phyloP scores from a whole-genome alignment of 1,284 basidiomycete species.

The Porodaedalea pini region DNA sequence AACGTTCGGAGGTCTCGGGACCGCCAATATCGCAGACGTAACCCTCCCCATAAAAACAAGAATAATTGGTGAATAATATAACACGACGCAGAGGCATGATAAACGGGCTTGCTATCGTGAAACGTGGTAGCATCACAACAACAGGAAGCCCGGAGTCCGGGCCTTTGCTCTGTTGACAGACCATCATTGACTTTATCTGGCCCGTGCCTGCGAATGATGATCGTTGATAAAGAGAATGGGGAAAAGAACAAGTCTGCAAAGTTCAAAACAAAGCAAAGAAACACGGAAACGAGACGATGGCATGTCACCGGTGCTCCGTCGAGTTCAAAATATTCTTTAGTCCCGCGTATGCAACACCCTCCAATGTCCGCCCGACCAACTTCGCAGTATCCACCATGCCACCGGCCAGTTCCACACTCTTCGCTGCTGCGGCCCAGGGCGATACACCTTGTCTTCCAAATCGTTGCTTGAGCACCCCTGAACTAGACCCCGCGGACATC shows the following conservation, averaged over 20 bases:
- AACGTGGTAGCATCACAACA: background rate
- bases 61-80: background rate
- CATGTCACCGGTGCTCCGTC: constrained; percentile 5
- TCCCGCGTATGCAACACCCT: constrained; percentile 18
- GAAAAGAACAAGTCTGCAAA: background rate
- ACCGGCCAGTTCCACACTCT: constrained; percentile 35
- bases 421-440: constrained; percentile 34
- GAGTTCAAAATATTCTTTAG: constrained; percentile 3
- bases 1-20: background rate
- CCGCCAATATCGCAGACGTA: background rate
- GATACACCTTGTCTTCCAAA: constrained; percentile 12
- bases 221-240: background rate
- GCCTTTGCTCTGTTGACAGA: background rate
- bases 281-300: background rate
- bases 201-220: background rate
- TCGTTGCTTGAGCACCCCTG: constrained; percentile 9
- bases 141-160: background rate
- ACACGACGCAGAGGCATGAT: no score
- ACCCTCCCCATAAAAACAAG: background rate
- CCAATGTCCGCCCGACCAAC: constrained; percentile 27
- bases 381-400: constrained; percentile 29
- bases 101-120: background rate
- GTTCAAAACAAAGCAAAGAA: background rate
- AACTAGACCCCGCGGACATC: constrained; percentile 66
- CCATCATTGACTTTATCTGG: background rate